Percentiles rank a stretch among this genome's conserved stretches.
These are phyloP conservation scores for Lichtheimia ornata DNA, from an alignment of 371 early-diverging fungal genomes.

Conservation along the genomic window DNA sequence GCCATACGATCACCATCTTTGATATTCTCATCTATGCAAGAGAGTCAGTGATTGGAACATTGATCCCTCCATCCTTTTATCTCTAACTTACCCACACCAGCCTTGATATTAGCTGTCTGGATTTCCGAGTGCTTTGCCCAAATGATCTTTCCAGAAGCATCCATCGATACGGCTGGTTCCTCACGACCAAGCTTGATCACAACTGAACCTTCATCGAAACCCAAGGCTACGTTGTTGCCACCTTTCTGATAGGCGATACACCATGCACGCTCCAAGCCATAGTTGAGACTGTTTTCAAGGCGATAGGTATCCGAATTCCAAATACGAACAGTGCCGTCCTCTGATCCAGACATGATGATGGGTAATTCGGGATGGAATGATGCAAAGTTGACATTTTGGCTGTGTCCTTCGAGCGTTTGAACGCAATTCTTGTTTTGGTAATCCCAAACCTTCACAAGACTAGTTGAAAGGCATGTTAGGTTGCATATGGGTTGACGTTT, in stretches of 20 bases:
- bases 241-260: slow-evolving; percentile 83
- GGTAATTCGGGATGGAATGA: slow-evolving; percentile 98
- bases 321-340: slow-evolving; percentile 95
- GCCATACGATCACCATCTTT: slow-evolving; percentile 93
- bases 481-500: neutral
- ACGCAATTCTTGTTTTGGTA: slow-evolving; percentile 99
- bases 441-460: slow-evolving; percentile 96
- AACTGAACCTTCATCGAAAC: slow-evolving; percentile 95
- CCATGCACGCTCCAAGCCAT: slow-evolving; percentile 97
- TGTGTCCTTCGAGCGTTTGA: slow-evolving; percentile 97
- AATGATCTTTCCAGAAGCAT: slow-evolving; percentile 93
- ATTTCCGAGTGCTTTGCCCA: slow-evolving; percentile 98
- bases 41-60: neutral
- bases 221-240: slow-evolving; percentile 91
- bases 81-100: slow-evolving; percentile 48
- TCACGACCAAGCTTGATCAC: slow-evolving; percentile 93
- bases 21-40: slow-evolving; percentile 59
- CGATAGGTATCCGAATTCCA: slow-evolving; percentile 99
- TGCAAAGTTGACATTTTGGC: slow-evolving; percentile 94
- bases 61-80: neutral
- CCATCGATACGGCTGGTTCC: slow-evolving; percentile 98
- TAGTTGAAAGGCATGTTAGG: slow-evolving; percentile 5
- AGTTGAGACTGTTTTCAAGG: slow-evolving; percentile 93
- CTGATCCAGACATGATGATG: slow-evolving; percentile 94
- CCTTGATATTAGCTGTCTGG: slow-evolving; percentile 91